Evolutionary conservation across 192 early-diverging fungal species (phyloP), one percentile per base, ranked within the genome.

Genomic region (Entomortierella beljakovae): DNA sequence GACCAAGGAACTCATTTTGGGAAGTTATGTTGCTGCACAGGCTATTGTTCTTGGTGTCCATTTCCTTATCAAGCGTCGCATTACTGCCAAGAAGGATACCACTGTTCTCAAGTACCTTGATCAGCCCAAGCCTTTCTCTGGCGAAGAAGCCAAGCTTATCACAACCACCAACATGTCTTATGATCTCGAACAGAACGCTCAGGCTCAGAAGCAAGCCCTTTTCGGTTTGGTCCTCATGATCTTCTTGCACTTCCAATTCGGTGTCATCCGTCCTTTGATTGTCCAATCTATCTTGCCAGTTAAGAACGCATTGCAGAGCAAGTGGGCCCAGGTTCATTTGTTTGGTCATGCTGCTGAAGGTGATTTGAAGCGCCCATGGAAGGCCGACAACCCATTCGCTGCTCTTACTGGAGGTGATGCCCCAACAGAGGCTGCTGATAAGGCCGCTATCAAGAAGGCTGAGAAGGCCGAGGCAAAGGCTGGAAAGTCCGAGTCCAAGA

Each of bases 181-280:
- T 81, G 97, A 98, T 80, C 72, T 90, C 31, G 74, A 66, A 11
- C 90, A 94, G 70, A 70, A 90, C 38, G 83, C 87, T 56, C 91
- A 94, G 80, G 64, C 85, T 23, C 66, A 93, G 58, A 94, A 91
- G 64, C 90, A 92, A 61, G 87, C 91, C 6, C 55, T 91, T 34
- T 86, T 92, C 15, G 91, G 92, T 16, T 58, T 92, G 32, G 90
- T 80, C 10, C 86, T 97, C 55, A 90, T 98, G 60, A 76, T 80
- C 23, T 87, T 94, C 43, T 86, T 97, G 81, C 91, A 98, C 83
- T 94, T 92, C 84, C 90, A 95, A 81, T 96, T 90, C 68, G 90
- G 91, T 28, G 96, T 95, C 62, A 86, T 94, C 48, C 93, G 96
- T 69, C 97, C 97, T 7, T 81, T 98, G 42, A 81, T 97, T 20